A percentile compares a stretch with the other conserved stretches of the same genome.
Conservation (phyloP, 306 rosid genomes). For the Citrullus colocynthis region DNA sequence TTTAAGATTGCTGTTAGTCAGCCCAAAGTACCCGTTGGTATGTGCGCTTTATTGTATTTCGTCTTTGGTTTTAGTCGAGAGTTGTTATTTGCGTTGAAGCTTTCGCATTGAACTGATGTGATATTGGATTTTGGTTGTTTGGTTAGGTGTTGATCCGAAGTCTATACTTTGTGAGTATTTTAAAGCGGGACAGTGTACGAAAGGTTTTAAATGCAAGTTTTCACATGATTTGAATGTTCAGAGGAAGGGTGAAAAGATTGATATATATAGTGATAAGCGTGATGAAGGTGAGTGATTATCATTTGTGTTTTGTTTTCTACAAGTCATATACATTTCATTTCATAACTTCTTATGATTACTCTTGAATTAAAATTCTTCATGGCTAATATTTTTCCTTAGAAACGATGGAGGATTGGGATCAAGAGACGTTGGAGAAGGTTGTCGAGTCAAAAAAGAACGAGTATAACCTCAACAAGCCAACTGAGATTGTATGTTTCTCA, state of each 20-base stretch:
- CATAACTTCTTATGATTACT: background rate
- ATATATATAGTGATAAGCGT: slow-evolving; percentile 78
- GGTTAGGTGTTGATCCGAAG: slow-evolving; percentile 95
- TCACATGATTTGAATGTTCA: slow-evolving; percentile 91
- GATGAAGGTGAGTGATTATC: slow-evolving; percentile 43
- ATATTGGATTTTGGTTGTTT: slow-evolving; percentile 17
- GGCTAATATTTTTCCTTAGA: slow-evolving; percentile 24
- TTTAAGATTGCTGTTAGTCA: slow-evolving; percentile 89
- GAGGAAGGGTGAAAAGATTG: slow-evolving; percentile 99
- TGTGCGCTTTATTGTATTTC: background rate
- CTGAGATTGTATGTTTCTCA: slow-evolving; percentile 67
- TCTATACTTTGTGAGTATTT: slow-evolving; percentile 84
- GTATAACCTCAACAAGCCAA: slow-evolving; percentile 81
- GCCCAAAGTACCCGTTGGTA: slow-evolving; percentile 90
- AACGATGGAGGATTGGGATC: slow-evolving; percentile 99
- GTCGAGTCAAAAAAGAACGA: slow-evolving; percentile 76
- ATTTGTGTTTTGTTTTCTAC: background rate
- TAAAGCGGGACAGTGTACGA: slow-evolving; percentile 83
- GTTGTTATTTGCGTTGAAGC: background rate
- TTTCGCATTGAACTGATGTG: background rate
- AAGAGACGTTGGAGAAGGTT: slow-evolving; percentile 85
- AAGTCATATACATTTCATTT: slow-evolving; percentile 6
- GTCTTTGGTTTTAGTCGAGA: background rate
- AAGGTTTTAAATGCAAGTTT: slow-evolving; percentile 97
- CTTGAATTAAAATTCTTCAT: background rate